These are phyloP conservation scores for Thalia dealbata DNA, from an alignment of 176 grass and related monocot genomes.

Conservation along the genomic window DNA sequence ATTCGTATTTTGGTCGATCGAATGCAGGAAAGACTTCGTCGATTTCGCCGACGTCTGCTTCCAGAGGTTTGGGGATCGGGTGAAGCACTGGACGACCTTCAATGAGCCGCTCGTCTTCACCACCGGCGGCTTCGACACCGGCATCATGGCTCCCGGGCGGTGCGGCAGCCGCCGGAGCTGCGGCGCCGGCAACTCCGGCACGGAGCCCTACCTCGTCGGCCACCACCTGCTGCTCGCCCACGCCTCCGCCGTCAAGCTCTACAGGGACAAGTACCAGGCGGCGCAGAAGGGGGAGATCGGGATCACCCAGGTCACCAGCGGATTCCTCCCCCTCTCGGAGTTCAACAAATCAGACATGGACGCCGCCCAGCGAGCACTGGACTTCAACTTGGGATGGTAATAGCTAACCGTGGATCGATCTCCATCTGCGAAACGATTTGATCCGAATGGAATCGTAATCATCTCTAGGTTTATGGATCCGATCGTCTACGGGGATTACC, in stretches of 20 bases:
- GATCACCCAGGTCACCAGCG: conserved; percentile 30
- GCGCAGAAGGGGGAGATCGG: conserved; percentile 68
- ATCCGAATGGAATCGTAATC: neutral
- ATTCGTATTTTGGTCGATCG: too few relatives aligned
- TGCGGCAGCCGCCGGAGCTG: too few relatives aligned
- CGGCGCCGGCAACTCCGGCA: conserved; percentile 24
- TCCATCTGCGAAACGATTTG: neutral
- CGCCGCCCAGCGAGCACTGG: conserved; percentile 40
- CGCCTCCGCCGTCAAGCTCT: conserved; percentile 30
- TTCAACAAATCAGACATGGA: conserved; percentile 12
- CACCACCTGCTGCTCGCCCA: conserved; percentile 54
- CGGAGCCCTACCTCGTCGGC: conserved; percentile 52
- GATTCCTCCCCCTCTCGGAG: conserved; percentile 41
- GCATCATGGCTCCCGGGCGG: too few relatives aligned
- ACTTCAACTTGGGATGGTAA: conserved; percentile 70
- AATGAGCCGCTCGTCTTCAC: conserved; percentile 27
- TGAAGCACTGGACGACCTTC: conserved; percentile 70
- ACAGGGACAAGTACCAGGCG: conserved; percentile 45
- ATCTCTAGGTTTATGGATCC: conserved; percentile 11
- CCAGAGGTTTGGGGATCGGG: conserved; percentile 59
- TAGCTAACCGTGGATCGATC: too few relatives aligned
- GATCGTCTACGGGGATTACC: neutral
- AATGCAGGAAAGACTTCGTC: conserved; percentile 27
- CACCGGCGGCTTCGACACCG: too few relatives aligned
- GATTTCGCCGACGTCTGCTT: conserved; percentile 47